phyloP scores from a whole-genome alignment of 129 eudicot genomes.

The Erigeron canadensis region DNA sequence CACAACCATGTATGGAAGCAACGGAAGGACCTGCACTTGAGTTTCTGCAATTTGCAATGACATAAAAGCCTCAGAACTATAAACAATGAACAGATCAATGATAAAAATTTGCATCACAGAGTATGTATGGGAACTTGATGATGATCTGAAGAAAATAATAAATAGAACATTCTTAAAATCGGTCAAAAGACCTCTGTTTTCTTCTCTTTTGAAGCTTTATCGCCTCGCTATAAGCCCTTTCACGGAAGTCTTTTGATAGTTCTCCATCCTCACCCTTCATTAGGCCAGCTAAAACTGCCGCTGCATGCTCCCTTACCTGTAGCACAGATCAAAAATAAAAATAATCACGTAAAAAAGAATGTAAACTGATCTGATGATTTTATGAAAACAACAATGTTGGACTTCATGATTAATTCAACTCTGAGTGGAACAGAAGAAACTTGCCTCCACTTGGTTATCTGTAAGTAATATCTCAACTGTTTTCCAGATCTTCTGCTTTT shows the following conservation, averaged over 20 bases:
- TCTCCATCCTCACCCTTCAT: slow-evolving; percentile 91
- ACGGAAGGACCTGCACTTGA: slow-evolving; percentile 52
- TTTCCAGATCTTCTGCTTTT: slow-evolving; percentile 77
- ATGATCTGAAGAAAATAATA: neutral
- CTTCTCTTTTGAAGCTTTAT: slow-evolving; percentile 51
- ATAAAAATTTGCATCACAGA: neutral
- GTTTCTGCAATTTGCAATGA: slow-evolving; percentile 39
- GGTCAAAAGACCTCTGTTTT: slow-evolving; percentile 57
- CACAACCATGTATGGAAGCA: slow-evolving; percentile 74
- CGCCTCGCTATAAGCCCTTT: slow-evolving; percentile 81
- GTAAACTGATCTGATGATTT: neutral
- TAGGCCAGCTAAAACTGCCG: slow-evolving; percentile 96
- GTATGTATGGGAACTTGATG: neutral
- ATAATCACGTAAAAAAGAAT: neutral
- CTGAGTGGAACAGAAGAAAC: slow-evolving; percentile 3
- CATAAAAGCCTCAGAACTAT: neutral
- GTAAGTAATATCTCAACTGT: slow-evolving; percentile 80
- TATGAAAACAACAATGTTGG: neutral
- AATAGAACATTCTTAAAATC: neutral
- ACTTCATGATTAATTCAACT: too few species aligned
- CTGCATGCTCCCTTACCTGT: slow-evolving; percentile 99
- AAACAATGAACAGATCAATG: too few species aligned
- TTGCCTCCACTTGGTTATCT: slow-evolving; percentile 93
- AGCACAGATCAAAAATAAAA: slow-evolving; percentile 10
- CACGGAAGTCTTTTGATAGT: slow-evolving; percentile 70